Evolutionary conservation across 2,329 filamentous ascomycete genomes (phyloP), one percentile per base, ranked within the genome.

Genomic region (Cadophora sp.): DNA sequence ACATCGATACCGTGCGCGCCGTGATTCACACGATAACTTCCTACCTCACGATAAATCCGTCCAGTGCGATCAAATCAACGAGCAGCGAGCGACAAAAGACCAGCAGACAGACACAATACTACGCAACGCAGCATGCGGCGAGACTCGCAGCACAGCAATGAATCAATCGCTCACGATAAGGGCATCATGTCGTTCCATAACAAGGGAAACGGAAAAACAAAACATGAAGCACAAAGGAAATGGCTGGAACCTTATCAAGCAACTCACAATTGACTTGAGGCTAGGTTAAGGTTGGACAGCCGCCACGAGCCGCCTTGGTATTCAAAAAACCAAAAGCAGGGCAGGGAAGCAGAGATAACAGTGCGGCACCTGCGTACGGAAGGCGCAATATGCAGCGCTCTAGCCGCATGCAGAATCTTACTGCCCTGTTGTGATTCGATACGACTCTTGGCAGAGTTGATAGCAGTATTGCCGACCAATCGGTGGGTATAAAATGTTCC

Each of bases 81-180:
- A 51, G n/a, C 22, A 26, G 48, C 22, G 24, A 29, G 50, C 26
- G 50, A 55, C 26, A 55, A 53, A 29, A 11, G 26, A 31, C 51
- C 5, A 16, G 51, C 51, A 31, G 26, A n/a, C 26, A n/a, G 31
- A 51, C 9, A 9, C 7, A 22, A 48, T 22, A 48, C 22, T n/a
- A 48, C 11, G 43, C 43, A n/a, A 14, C 43, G 43, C n/a, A 22
- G 43, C 19, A 48, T 48, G 19, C 19, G 12, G 43, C 22, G 43
- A 48, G 12, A 48, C 3, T 55, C 24, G 51, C 26, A 27, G 51
- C 16, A 31, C 26, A 27, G 27, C 16, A 55, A 55, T 9, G n/a
- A n/a, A 31, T 55, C 51, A 55, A 55, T 55, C 16, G 27, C 6
- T 55, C 51, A 55, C 51, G 51, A 55, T 55, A 53, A 53, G 50